Conservation (phyloP, 2,329 filamentous ascomycete genomes). For the Sporothrix brasiliensis region DNA sequence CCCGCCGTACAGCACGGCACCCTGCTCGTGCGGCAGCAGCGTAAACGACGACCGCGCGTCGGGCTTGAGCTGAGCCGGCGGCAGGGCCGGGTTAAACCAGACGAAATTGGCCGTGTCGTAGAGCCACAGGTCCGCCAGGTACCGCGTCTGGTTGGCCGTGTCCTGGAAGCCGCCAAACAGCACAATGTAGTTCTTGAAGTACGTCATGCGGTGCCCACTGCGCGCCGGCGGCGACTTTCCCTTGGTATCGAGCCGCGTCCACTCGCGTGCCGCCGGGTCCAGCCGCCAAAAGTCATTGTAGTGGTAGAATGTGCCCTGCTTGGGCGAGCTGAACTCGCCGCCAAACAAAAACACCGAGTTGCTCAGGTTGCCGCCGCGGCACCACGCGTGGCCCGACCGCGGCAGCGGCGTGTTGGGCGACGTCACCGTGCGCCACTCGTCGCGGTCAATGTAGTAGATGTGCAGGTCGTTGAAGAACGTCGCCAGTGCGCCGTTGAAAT, state of each 20-base stretch:
- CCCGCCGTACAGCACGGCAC: slow-evolving; percentile 87
- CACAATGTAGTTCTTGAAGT: slow-evolving; percentile 95
- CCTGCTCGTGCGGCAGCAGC: slow-evolving; percentile 84
- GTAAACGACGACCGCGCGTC: slow-evolving; percentile 91
- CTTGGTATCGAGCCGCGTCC: slow-evolving; percentile 80
- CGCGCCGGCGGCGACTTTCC: slow-evolving; percentile 80
- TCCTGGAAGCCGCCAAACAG: slow-evolving; percentile 97
- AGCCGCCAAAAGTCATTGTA: slow-evolving; percentile 98
- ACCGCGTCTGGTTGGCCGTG: slow-evolving; percentile 91
- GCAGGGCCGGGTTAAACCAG: slow-evolving; percentile 77
- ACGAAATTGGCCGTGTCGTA: slow-evolving; percentile 87
- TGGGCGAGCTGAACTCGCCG: slow-evolving; percentile 93
- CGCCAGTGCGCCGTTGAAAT: slow-evolving; percentile 88
- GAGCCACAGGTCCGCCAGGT: slow-evolving; percentile 90
- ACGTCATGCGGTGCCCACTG: slow-evolving; percentile 93
- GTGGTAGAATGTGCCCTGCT: slow-evolving; percentile 98
- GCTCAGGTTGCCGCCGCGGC: slow-evolving; percentile 77
- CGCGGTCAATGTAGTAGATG: slow-evolving; percentile 75
- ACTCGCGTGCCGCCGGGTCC: slow-evolving; percentile 81
- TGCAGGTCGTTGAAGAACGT: slow-evolving; percentile 69
- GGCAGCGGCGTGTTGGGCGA: slow-evolving; percentile 90
- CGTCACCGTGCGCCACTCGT: slow-evolving; percentile 89
- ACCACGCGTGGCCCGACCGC: slow-evolving; percentile 92
- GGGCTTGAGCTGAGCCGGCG: slow-evolving; percentile 80
- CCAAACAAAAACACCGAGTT: slow-evolving; percentile 90